Percentiles rank a stretch among this genome's conserved stretches.
Evolutionary conservation across 2,329 filamentous ascomycete species (phyloP).

Genomic region (Cladophialophora yegresii): DNA sequence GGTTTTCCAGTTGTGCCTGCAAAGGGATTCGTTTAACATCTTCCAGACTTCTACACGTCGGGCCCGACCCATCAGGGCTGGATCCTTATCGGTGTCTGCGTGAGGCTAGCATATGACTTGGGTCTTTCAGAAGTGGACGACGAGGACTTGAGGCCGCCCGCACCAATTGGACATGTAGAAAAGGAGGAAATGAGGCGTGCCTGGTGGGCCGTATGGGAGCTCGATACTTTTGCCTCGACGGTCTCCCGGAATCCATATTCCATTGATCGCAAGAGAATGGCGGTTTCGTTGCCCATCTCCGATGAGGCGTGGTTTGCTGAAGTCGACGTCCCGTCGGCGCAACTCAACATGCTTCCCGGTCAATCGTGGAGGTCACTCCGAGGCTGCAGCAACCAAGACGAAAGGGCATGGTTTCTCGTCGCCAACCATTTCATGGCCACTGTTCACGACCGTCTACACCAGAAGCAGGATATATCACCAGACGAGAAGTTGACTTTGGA

Average conservation of each 20-base stretch:
- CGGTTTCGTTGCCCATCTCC: slow-evolving; percentile 25
- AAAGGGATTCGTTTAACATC: neutral
- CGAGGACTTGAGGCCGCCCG: slow-evolving; percentile 18
- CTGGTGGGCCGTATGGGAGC: slow-evolving; percentile 32
- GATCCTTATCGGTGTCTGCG: slow-evolving; percentile 94
- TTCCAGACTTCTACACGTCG: slow-evolving; percentile 26
- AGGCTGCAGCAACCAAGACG: slow-evolving; percentile 23
- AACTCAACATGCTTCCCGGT: slow-evolving; percentile 23
- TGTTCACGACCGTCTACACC: slow-evolving; percentile 27
- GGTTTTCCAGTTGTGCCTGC: neutral
- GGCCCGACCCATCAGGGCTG: slow-evolving; percentile 51
- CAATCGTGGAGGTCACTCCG: slow-evolving; percentile 29
- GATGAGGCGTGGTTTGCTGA: slow-evolving; percentile 31
- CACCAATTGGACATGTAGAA: slow-evolving; percentile 16
- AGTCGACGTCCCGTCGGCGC: slow-evolving; percentile 17
- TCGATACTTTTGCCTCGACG: slow-evolving; percentile 30
- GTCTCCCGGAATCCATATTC: slow-evolving; percentile 28
- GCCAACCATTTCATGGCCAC: slow-evolving; percentile 28
- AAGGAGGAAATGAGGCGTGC: slow-evolving; percentile 28
- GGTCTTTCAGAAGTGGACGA: slow-evolving; percentile 88
- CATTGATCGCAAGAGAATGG: slow-evolving; percentile 31
- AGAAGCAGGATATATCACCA: slow-evolving; percentile 23
- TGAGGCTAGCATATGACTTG: slow-evolving; percentile 83
- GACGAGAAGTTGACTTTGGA: slow-evolving; percentile 31
- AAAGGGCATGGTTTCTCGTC: slow-evolving; percentile 31